Evolutionary conservation across 306 rosid species (phyloP).

Genomic region (Acacia acuminata): DNA sequence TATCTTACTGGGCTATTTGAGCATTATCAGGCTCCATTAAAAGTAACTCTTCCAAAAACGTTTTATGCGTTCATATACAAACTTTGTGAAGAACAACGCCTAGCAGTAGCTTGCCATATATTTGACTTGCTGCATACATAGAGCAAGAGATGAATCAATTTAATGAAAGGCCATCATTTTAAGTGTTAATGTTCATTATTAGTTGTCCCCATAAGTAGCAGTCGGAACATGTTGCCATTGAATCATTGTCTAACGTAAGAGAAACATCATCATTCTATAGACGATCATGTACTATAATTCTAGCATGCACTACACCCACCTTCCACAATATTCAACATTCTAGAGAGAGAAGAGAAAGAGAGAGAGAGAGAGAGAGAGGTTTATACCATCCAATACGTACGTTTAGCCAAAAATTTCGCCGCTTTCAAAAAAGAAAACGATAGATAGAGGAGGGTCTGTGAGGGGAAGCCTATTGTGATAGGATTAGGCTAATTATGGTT

Average conservation of each 20-base stretch:
- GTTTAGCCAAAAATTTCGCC: neutral
- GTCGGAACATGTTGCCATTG: conserved; percentile 34
- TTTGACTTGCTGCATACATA: neutral
- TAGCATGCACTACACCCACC: conserved; percentile 45
- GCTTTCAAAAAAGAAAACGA: neutral
- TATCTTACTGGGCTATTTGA: too few relatives aligned
- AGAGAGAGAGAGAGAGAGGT: neutral
- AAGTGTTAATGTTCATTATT: conserved; percentile 44
- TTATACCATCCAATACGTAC: neutral
- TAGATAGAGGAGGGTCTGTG: neutral
- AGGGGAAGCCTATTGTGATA: neutral
- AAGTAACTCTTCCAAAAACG: too few relatives aligned
- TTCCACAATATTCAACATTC: neutral
- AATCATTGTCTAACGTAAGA: conserved; percentile 39
- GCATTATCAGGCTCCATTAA: too few relatives aligned
- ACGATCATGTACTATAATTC: conserved; percentile 44
- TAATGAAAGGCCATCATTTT: conserved; percentile 23
- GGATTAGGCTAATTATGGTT: neutral
- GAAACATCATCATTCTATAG: conserved; percentile 58
- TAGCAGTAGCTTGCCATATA: neutral
- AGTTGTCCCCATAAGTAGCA: conserved; percentile 53
- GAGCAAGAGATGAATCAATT: conserved; percentile 21
- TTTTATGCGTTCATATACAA: too few relatives aligned
- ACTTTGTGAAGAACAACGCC: too few relatives aligned
- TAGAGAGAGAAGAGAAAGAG: neutral